Base-by-base conservation (phyloP, 2,329 filamentous ascomycete genomes). In the Penicillium sp. region DNA sequence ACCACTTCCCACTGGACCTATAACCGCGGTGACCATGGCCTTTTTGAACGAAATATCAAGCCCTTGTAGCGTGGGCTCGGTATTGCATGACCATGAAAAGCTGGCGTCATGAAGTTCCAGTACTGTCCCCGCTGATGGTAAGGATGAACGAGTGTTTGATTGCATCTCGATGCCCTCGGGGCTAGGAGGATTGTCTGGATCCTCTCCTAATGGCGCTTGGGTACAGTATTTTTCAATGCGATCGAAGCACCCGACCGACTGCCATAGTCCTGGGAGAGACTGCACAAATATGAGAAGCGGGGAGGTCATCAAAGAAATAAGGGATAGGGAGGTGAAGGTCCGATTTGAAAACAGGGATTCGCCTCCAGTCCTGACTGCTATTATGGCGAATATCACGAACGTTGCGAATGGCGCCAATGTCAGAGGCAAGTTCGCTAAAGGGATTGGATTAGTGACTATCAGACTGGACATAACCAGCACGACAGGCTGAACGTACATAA, bases 261-360 rank as follows among this genome's bases (percentile, higher is more conserved):
- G 42, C 23, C 72, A 70, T 19, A 77, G 66, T 2, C 62, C 52
- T 9, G 68, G 66, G 2, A 77, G 58, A 4, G 59, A 50, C 28
- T 58, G 60, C 9, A 67, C 52, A 11, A 69, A 53, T 10, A 46
- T 55, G 7, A 61, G 43, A 10, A 68, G 39, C 3, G 67, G 67
- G 2, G 43, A 43, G 10, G 65, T 64, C 36, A 68, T 39, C 36
- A 70, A 42, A 2, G 60, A 54, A 23, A 70, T 62, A 19, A 70
- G 52, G 1, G 66, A 66, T 2, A 69, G 18, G 2, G 62, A 63
- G 9, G 68, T 67, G 29, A 67, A 67, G 1, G 66, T 60, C 24
- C 50, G 55, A 23, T 56, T 48, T 11, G 62, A 58, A 7, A 67
- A 49, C 10, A 67, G 57, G 5, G 61, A 55, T 16, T 59, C 37